Evolutionary conservation across 495 filamentous ascomycete species (phyloP).

Genomic region (Penicillium parvum): DNA sequence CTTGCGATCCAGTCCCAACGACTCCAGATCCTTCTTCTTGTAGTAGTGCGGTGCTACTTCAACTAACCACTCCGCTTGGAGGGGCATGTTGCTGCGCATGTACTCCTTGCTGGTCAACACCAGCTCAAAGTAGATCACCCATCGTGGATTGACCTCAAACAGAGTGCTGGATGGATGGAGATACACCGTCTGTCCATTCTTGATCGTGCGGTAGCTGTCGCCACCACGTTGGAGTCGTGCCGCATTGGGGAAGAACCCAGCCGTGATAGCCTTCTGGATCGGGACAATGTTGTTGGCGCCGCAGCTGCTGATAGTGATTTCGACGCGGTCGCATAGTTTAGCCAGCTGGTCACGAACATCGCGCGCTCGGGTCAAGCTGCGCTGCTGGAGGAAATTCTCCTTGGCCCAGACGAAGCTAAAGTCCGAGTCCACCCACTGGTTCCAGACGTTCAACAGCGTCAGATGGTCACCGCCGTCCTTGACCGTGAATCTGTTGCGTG

Average conservation of each 20-base stretch:
- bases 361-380: conserved; percentile 76
- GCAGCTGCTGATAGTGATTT: conserved; percentile 67
- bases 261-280: conserved; percentile 81
- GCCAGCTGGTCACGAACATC: conserved; percentile 92
- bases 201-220: conserved; percentile 90
- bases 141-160: conserved; percentile 78
- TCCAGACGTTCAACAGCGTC: conserved; percentile 92
- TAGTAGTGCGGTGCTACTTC: conserved; percentile 96
- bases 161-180: conserved; percentile 83
- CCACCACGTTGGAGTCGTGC: conserved; percentile 80
- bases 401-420: conserved; percentile 84
- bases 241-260: conserved; percentile 94
- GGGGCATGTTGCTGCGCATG: conserved; percentile 81
- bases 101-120: conserved; percentile 94
- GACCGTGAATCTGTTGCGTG: conserved; percentile 85
- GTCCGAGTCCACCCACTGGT: conserved; percentile 93
- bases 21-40: conserved; percentile 88
- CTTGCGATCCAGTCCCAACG: conserved; percentile 73
- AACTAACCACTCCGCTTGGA: conserved; percentile 78
- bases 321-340: conserved; percentile 92
- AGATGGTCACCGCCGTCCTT: conserved; percentile 91
- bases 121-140: conserved; percentile 87
- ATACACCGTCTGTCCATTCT: conserved; percentile 85
- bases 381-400: conserved; percentile 93
- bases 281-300: conserved; percentile 67